A percentile compares a stretch with the other conserved stretches of the same genome.
phyloP scores from a whole-genome alignment of 192 early-diverging fungal species.

The Polychytrium aggregatum region DNA sequence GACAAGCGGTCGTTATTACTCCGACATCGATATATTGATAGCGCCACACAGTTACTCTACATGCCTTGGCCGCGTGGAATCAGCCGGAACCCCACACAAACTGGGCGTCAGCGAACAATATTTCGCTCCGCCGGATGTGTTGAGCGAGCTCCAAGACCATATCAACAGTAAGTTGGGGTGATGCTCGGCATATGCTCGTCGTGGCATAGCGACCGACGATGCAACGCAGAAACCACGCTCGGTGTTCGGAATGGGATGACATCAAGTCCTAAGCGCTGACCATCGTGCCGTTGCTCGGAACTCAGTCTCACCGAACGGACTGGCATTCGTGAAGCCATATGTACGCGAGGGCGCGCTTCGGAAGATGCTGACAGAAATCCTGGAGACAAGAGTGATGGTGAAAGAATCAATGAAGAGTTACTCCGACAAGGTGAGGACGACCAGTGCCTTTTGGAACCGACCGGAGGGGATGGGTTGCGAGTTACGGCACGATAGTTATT shows the following conservation, averaged over 20 bases:
- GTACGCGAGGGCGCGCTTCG: constrained; percentile 69
- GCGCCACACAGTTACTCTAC: constrained; percentile 72
- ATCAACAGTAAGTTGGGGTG: constrained; percentile 47
- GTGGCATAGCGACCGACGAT: too few species aligned
- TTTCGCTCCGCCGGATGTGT: constrained; percentile 46
- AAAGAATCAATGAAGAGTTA: constrained; percentile 74
- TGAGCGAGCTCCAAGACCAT: constrained; percentile 55
- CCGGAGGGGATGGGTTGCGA: too few species aligned
- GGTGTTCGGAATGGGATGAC: too few species aligned
- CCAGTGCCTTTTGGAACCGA: neutral
- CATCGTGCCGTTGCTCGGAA: too few species aligned
- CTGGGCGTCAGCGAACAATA: constrained; percentile 55
- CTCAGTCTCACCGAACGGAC: constrained; percentile 69
- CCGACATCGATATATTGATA: too few species aligned
- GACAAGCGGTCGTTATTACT: too few species aligned
- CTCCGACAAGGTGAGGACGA: constrained; percentile 33
- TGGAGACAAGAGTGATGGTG: constrained; percentile 85
- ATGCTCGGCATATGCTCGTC: too few species aligned
- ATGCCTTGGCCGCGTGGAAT: constrained; percentile 52
- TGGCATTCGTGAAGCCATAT: constrained; percentile 75
- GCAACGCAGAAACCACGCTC: too few species aligned
- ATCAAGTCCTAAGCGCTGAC: too few species aligned
- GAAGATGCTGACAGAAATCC: constrained; percentile 73
- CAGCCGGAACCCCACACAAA: constrained; percentile 26
- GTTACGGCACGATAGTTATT: too few species aligned